phyloP scores from a whole-genome alignment of 768 basidiomycete species.

The Xerocomellus chrysenteron region DNA sequence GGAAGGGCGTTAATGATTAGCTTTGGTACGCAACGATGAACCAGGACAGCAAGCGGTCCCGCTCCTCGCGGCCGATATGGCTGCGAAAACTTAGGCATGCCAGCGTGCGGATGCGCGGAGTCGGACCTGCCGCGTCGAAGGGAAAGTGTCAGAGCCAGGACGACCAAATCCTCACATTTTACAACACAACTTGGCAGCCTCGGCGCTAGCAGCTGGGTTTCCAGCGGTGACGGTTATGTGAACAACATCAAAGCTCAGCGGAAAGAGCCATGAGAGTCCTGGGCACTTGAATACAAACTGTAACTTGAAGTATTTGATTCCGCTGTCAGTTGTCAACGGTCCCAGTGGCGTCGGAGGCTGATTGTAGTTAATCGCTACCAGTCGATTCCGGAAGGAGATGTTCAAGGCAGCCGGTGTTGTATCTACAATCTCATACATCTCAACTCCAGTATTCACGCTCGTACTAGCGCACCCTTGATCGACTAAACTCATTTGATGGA shows the following conservation, averaged over 20 bases:
- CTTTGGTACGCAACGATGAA: conserved; percentile 29
- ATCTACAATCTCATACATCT: neutral
- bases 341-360: conserved; percentile 15
- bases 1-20: conserved; percentile 34
- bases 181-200: conserved; percentile 1
- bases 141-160: conserved; percentile 1
- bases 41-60: conserved; percentile 28
- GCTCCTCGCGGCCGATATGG: conserved; percentile 25
- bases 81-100: conserved; percentile 8
- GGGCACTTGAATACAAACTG: conserved; percentile 12
- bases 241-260: conserved; percentile 27
- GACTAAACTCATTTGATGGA: conserved; percentile 6
- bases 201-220: conserved; percentile 8
- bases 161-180: conserved; percentile 22
- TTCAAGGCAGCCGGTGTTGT: neutral
- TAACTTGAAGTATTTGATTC: conserved; percentile 23
- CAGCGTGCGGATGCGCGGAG: conserved; percentile 4
- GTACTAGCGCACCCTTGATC: conserved; percentile 11
- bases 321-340: conserved; percentile 29
- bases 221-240: conserved; percentile 19
- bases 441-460: neutral
- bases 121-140: conserved; percentile 3
- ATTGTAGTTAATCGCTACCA: conserved; percentile 16
- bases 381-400: neutral
- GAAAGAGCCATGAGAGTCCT: conserved; percentile 7